Base-by-base conservation (phyloP, 495 filamentous ascomycete genomes). In the Tuber borchii region DNA sequence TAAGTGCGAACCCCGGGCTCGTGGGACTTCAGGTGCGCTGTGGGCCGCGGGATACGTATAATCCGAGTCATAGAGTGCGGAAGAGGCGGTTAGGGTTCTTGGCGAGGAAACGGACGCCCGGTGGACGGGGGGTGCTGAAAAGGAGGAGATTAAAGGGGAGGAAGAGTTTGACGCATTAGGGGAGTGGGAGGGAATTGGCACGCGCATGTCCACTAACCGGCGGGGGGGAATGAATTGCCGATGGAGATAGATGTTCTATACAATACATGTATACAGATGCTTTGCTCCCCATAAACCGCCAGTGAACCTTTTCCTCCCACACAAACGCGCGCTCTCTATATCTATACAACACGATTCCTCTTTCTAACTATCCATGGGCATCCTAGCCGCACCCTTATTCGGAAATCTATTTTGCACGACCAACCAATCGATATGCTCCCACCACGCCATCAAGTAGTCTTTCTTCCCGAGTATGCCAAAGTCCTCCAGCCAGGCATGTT, bases 401-500 rank as follows among this genome's bases (percentile, higher is more conserved):
- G 77, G 77, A 26, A 80, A 2, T 22, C 78, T 80, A 45, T 22
- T 37, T 2, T 71, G 70, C 37, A 97, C 95, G 72, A 88, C 85
- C 8, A 89, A 83, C 95, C 95, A 99, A 85, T 99, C 89, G 73
- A 99, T 90, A 43, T 83, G 84, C 45, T 93, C 84, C 95, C 95
- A 99, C 94, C 95, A 97, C 69, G 83, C 85, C 86, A 91, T 87
- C 71, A 94, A 86, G 85, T 88, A 99, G 74, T 86, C 83, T 70
- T 87, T 87, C 90, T 97, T 98, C 19, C 93, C 93, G 51, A 84
- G 86, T 69, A 97, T 86, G 40, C 93, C 93, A 81, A 90, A 97
- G 83, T 98, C 93, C 76, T 87, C 87, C 84, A 98, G 85, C 90
- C 92, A 99, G 2, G 90, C 92, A 84, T 99, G 95, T 86, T 97